Evolutionary conservation across 2,329 filamentous ascomycete genomes (phyloP), one percentile per base, ranked within the genome.

Genomic region (Fusarium mangiferae): DNA sequence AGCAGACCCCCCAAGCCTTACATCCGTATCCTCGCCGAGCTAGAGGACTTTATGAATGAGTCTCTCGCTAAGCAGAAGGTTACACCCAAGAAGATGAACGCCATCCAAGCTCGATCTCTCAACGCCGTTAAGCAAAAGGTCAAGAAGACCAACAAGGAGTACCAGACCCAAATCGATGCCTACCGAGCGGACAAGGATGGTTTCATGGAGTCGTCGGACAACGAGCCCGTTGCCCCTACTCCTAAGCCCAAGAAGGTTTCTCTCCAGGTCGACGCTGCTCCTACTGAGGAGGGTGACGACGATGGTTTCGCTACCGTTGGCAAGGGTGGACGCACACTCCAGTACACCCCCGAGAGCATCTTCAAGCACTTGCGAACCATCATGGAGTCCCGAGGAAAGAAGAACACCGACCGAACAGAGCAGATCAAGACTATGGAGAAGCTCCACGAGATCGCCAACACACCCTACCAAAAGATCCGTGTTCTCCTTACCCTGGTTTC

Each of bases 351-450:
- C 28, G 96, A 99, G 87, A 96, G 95, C 83, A 99, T 99, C 81
- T 93, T 98, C 83, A 99, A 99, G 88, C 95, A 98, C 84, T 89
- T 99, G 59, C 91, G 96, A 66, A 90, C 91, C 59, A 98, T 99
- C 80, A 88, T 98, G 81, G 96, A 99, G 87, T 95, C 96, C 67
- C 91, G 96, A 87, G 96, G 96, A 82, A 97, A 98, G 89, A 99
- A 99, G 90, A 98, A 98, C 88, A 98, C 96, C 75, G 96, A 99
- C 83, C 92, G 95, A 55, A 82, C 90, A 52, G 96, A 99, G 85
- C 96, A 99, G 85, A 98, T 99, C 84, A 92, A 93, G 84, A 92
- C 96, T 59, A 97, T 99, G 95, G 96, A 98, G 89, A 98, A 95
- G 87, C 90, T 99, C 61, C 87, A 92, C 80, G 95, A 98, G 82